Base-by-base conservation (phyloP, 192 early-diverging fungal genomes). In the Phlyctochytrium arcticum region DNA sequence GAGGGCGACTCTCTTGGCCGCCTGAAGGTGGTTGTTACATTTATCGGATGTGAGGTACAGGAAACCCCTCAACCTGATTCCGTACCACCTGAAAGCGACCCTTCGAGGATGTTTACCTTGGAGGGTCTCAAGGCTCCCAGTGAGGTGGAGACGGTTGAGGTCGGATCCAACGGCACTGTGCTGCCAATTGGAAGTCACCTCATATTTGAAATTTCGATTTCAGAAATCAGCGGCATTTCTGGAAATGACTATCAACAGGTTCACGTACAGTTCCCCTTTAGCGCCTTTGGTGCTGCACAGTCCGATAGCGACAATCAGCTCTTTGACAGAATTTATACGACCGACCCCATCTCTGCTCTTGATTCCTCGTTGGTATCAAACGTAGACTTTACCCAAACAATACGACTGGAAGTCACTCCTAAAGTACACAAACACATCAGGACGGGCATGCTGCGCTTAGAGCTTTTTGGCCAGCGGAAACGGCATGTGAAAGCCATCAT, bases 221-320 rank as follows among this genome's bases (percentile, higher is more conserved):
- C 86, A 0, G 78, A 85, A 23, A 51, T 89, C 4, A 76, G 68
- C 6, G 87, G 87, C 1, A 57, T 91, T 23, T 73, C 62, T 26
- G 87, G 88, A 63, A 54, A 71, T 19, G 74, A 82, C 61, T 90
- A 71, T 67, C 82, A 78, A 15, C 81, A 91, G 50, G 79, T 91
- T 27, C 89, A 91, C 60, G 76, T 80, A 26, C 89, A 91, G 57
- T 91, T 89, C 71, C 76, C 81, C 48, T 68, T 84, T 3, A 85
- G 81, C 4, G 83, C 84, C 2, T 87, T 89, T 73, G 83, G 80
- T 7, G 78, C 69, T 17, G 12, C 12, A n/a, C 39, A 48, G 24
- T 21, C 23, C 70, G 27, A 34, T 57, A 36, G 27, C 72, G 15
- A 23, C 57, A 27, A 42, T 70, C 8, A 70, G 75, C 47, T 69